phyloP scores from a whole-genome alignment of 192 early-diverging fungal genomes.

The Linnemannia zychae region DNA sequence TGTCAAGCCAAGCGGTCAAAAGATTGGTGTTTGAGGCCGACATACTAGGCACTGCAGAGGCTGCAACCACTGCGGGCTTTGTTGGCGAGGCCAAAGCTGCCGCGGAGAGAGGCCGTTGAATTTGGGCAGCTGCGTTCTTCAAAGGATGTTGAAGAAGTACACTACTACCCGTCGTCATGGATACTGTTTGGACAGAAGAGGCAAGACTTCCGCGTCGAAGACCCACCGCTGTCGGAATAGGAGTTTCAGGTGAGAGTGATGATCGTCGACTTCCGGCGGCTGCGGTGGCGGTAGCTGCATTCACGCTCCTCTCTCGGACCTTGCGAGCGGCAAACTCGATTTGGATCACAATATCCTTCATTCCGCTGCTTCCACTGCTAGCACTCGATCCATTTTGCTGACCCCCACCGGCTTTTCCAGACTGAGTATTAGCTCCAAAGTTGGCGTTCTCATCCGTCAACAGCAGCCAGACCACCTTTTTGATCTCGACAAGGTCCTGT shows the following conservation, averaged over 20 bases:
- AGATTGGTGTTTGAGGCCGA: constrained; percentile 37
- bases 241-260: constrained; percentile 13
- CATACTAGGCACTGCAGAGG: constrained; percentile 7
- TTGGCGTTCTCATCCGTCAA: constrained; percentile 55
- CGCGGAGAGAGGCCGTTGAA: background rate
- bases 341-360: constrained; percentile 56
- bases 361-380: constrained; percentile 27
- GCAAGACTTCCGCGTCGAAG: constrained; percentile 8
- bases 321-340: constrained; percentile 56
- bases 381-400: background rate
- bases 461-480: constrained; percentile 47
- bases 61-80: background rate
- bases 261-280: constrained; percentile 7
- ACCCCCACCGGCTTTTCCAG: background rate
- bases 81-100: background rate
- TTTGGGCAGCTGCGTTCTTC: background rate
- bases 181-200: constrained; percentile 11
- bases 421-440: constrained; percentile 35
- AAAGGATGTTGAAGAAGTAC: background rate
- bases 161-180: background rate
- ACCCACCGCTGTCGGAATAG: background rate
- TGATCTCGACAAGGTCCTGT: constrained; percentile 57
- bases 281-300: background rate
- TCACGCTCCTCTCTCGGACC: constrained; percentile 43
- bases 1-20: constrained; percentile 44